Evolutionary conservation across 202 grass and related monocot species (phyloP).

Genomic region (Setaria italica): DNA sequence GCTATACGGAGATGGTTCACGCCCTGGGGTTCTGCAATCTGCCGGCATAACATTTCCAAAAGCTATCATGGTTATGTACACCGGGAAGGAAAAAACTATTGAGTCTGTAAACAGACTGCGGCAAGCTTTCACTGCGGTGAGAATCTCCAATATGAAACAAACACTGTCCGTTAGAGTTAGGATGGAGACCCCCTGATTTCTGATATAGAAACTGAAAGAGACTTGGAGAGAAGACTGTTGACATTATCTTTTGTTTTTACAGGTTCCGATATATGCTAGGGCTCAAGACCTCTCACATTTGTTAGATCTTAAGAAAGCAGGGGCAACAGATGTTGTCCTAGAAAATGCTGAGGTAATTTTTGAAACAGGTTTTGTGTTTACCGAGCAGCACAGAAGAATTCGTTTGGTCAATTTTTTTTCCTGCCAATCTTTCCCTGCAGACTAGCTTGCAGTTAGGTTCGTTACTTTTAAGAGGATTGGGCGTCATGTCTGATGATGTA

Average conservation of each 20-base stretch:
- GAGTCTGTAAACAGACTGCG: slow-evolving; percentile 85
- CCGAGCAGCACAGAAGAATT: background rate
- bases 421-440: slow-evolving; percentile 56
- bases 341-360: slow-evolving; percentile 91
- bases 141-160: slow-evolving; percentile 4
- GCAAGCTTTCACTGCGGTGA: slow-evolving; percentile 91
- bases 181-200: background rate
- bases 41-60: slow-evolving; percentile 94
- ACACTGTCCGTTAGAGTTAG: background rate
- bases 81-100: slow-evolving; percentile 73
- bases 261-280: slow-evolving; percentile 91
- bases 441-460: slow-evolving; percentile 90
- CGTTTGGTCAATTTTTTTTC: background rate
- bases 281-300: slow-evolving; percentile 80
- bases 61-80: slow-evolving; percentile 98
- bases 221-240: background rate
- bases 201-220: background rate
- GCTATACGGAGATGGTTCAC: slow-evolving; percentile 92
- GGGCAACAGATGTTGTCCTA: slow-evolving; percentile 93
- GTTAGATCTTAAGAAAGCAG: slow-evolving; percentile 89
- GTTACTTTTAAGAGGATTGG: slow-evolving; percentile 79
- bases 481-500: slow-evolving; percentile 97
- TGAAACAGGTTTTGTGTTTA: background rate
- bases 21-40: slow-evolving; percentile 91
- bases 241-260: slow-evolving; percentile 35